Base-by-base conservation (phyloP, 2,329 filamentous ascomycete species). In the Ophiostoma quercus region DNA sequence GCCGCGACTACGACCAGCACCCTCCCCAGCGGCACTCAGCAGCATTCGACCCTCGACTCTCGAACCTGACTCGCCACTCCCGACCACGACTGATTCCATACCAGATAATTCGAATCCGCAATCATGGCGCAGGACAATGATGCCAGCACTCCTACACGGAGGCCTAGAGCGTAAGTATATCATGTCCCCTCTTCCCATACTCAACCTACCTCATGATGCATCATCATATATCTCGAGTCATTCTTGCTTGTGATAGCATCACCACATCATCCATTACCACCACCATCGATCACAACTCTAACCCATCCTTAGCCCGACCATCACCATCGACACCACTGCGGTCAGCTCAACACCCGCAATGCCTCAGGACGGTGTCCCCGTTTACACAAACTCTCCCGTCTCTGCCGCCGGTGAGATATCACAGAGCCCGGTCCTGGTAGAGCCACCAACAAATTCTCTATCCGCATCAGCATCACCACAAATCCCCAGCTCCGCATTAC, bases 271-370 rank as follows among this genome's bases (percentile, higher is more conserved):
- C 54, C 3, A 11, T 60, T 11, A 9, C 2, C 29, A 22, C 1
- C 29, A 60, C 25, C 29, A 37, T 39, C 6, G 8, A n/a, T 9
- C 14, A 19, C 60, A 19, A 4, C 7, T 22, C 62, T 65, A 14
- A 65, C 34, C 6, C 14, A 16, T 9, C 4, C 4, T 19, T 22
- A 85, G 84, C 60, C 84, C 84, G 47, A 84, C 84, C 68, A 85
- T 85, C 71, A 86, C 82, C 68, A 85, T 86, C 68, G 83, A 85
- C 73, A 85, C 84, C 14, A 81, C 83, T 9, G 82, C 79, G 16
- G 77, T 78, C 70, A 77, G 71, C 69, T 73, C 76, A 60, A 72
- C 76, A 19, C 63, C 74, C 68, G 75, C 77, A 51, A 77, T 78
- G 72, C 74, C 79, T 3, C 70, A 72, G n/a, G 77, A 78, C 71